A percentile compares a stretch with the other conserved stretches of the same genome.
phyloP scores from a whole-genome alignment of 2,329 filamentous ascomycete species.

The Aspergillus terreus region DNA sequence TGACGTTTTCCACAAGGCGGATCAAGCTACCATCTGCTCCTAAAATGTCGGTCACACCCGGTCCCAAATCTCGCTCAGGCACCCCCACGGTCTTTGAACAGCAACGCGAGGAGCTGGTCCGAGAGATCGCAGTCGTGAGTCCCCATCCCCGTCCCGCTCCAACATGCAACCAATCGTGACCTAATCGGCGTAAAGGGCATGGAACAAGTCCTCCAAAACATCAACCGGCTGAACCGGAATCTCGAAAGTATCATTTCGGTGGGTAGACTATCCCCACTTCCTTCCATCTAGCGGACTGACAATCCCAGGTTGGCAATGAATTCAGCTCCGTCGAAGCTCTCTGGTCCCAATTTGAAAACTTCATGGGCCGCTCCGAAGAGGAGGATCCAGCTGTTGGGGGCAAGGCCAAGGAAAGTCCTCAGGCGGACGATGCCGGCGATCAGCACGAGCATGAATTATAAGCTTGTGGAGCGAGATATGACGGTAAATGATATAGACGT shows the following conservation, averaged over 20 bases:
- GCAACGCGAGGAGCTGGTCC: conserved; percentile 40
- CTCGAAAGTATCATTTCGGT: conserved; percentile 88
- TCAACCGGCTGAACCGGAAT: conserved; percentile 91
- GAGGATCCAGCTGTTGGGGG: conserved; percentile 31
- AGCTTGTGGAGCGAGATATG: conserved; percentile 14
- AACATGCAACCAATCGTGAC: background rate
- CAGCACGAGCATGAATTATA: conserved; percentile 17
- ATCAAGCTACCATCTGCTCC: background rate
- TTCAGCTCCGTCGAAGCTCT: conserved; percentile 95
- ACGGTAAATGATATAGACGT: conserved; percentile 1
- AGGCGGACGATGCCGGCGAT: conserved; percentile 18
- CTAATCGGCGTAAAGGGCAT: conserved; percentile 50
- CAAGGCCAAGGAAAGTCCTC: conserved; percentile 24
- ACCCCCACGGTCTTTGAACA: conserved; percentile 40
- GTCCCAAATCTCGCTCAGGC: conserved; percentile 13
- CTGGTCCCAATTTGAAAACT: conserved; percentile 95
- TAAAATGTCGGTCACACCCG: conserved; percentile 15
- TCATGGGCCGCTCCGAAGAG: conserved; percentile 72
- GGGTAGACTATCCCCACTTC: conserved; percentile 29
- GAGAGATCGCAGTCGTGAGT: conserved; percentile 42
- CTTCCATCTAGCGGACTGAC: background rate
- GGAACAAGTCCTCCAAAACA: conserved; percentile 89
- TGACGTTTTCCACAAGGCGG: background rate
- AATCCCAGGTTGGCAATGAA: conserved; percentile 76
- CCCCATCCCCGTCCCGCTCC: background rate